Evolutionary conservation across 345 rosid genomes (phyloP).

Genomic region (Cardamine chenopodiifolia): DNA sequence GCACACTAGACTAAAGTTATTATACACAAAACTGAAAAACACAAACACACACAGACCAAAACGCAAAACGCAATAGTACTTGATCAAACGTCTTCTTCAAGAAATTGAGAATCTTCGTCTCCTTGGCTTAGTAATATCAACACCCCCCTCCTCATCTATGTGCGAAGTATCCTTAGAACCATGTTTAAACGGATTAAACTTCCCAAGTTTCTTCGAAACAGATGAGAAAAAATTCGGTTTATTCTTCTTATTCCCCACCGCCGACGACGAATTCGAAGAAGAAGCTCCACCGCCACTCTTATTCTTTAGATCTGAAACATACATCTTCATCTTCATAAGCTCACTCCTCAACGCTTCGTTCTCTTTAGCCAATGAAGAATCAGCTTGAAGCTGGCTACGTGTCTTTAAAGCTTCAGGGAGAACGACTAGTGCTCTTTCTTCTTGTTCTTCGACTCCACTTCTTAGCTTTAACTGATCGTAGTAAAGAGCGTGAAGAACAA

Average conservation of each 20-base stretch:
- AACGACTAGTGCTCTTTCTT: slow-evolving; percentile 26
- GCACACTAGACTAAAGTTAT: slow-evolving; percentile 20
- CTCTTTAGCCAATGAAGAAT: slow-evolving; percentile 69
- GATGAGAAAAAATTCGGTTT: slow-evolving; percentile 66
- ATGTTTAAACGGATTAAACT: slow-evolving; percentile 78
- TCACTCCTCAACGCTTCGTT: slow-evolving; percentile 81
- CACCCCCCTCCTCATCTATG: slow-evolving; percentile 55
- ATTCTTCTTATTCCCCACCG: slow-evolving; percentile 40
- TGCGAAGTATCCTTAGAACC: slow-evolving; percentile 90
- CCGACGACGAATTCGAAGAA: slow-evolving; percentile 36
- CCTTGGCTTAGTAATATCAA: slow-evolving; percentile 79
- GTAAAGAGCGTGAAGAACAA: slow-evolving; percentile 84
- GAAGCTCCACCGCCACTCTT: slow-evolving; percentile 40
- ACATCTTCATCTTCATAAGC: slow-evolving; percentile 86
- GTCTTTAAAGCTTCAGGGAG: slow-evolving; percentile 51
- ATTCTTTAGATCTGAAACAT: slow-evolving; percentile 61
- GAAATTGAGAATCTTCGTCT: slow-evolving; percentile 93
- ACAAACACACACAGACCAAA: slow-evolving; percentile 9
- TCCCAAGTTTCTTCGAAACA: slow-evolving; percentile 82
- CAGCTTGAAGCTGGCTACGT: slow-evolving; percentile 64
- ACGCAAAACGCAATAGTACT: slow-evolving; percentile 7
- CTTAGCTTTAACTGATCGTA: slow-evolving; percentile 87
- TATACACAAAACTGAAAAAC: slow-evolving; percentile 6
- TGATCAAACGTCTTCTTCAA: slow-evolving; percentile 34
- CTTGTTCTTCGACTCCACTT: slow-evolving; percentile 53